phyloP scores from a whole-genome alignment of 257 asterid species.

The Salvia hispanica region DNA sequence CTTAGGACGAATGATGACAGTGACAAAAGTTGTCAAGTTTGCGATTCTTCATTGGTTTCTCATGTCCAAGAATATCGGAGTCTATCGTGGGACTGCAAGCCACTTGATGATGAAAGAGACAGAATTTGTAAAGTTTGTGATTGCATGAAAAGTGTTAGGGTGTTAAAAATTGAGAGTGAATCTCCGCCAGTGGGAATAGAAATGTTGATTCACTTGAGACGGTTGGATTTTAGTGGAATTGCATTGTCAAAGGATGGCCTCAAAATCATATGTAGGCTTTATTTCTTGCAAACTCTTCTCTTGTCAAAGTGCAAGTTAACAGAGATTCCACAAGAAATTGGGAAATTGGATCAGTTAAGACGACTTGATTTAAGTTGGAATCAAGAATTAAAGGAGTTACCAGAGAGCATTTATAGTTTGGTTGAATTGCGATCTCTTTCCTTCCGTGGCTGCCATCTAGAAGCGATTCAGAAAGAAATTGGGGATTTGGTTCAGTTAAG shows the following conservation, averaged over 20 bases:
- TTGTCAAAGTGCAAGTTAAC: neutral
- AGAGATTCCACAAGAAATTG: constrained; percentile 5
- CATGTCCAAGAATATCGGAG: neutral
- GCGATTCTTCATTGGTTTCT: neutral
- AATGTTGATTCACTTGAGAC: constrained; percentile 34
- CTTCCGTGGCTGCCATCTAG: neutral
- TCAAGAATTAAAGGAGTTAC: constrained; percentile 16
- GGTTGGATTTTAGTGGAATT: constrained; percentile 23
- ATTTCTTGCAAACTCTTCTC: constrained; percentile 16
- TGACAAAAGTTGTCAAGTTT: no score
- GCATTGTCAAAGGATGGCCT: neutral
- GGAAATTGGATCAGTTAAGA: constrained; percentile 23
- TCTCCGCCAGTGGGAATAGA: neutral
- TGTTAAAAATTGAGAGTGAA: no score
- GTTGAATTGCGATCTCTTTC: no score
- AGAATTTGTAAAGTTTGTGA: neutral
- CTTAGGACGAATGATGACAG: neutral
- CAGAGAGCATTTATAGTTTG: constrained; percentile 32
- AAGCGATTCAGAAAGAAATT: constrained; percentile 23
- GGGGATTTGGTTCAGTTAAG: constrained; percentile 26
- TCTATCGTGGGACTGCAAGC: no score
- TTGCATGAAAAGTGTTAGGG: neutral
- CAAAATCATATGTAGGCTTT: no score
- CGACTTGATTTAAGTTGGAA: neutral
- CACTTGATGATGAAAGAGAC: no score